Base-by-base conservation (phyloP, 2,329 filamentous ascomycete genomes). In the Calonectria naviculata region DNA sequence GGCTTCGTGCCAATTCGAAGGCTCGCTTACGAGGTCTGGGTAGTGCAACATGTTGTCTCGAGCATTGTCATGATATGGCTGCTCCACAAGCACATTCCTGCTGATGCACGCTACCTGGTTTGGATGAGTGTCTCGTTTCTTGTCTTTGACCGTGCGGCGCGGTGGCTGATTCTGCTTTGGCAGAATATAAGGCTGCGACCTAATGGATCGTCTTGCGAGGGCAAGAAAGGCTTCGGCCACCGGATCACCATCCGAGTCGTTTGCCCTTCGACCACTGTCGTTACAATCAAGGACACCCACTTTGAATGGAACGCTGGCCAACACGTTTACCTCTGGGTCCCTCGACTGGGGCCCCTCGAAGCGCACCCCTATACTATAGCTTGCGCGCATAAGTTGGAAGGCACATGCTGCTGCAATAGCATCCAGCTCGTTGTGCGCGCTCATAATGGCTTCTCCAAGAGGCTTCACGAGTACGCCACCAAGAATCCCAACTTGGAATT, bases 21-120 rank as follows among this genome's bases (percentile, higher is more conserved):
- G n/a, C 85, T 91, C 83, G 87, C 87, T 8, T 94, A 94, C 79
- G 93, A 94, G 82, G 71, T 93, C 0, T 94, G 94, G 78, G 88
- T 94, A 19, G 75, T 90, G 4, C 93, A 94, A 80, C 93, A 94
- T 78, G 83, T 94, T 29, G 79, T 89, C 19, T 89, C 90, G 4
- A 91, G 91, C 67, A 85, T 88, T 34, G 78, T 92, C 28, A 88
- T 94, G 76, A 82, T 93, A 42, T 92, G 89, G 83, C 84, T 93
- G 46, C 81, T 93, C 12, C 90, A 92, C 75, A 82, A 87, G 42
- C 92, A 94, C 78, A 87, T 93, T 4, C 92, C 92, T 1, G 77
- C 78, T 9, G 87, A 89, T 58, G 88, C 91, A 8, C 85, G 83
- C 31, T 90, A 90, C 78, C 90, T 92, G 66, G 82, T 94, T 42